Evolutionary conservation across 176 grass and related monocot genomes (phyloP), one percentile per base, ranked within the genome.

Genomic region (Carex littledalei): DNA sequence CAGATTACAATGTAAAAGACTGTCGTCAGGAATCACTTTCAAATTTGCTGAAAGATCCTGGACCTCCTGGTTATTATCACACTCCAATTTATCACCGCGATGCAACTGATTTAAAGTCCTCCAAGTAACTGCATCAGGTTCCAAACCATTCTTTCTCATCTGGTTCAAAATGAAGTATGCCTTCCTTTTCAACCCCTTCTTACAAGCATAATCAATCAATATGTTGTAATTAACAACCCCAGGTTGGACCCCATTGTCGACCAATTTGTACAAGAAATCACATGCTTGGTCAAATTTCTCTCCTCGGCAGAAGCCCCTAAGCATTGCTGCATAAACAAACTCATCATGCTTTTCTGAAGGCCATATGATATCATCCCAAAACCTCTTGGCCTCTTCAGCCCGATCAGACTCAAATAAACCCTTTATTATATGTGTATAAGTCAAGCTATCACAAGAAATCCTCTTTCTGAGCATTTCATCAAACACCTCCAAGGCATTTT

Each of bases 281-380:
- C 91, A 98, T 29, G 96, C 93, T 81, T 88, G 89, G 59, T 95
- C 88, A 22, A 98, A 84, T 89, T 94, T 94, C 10, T 84, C 88
- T 5, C 68, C 71, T 52, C 52, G 86, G 85, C 90, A 95, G 39
- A 98, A 88, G 69, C 93, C 93, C 83, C 21, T 21, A 43, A 92
- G 85, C 63, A 98, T 82, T 15, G 87, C 87, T 56, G 85, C 88
- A 70, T 98, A 98, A 26, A 98, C 89, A 89, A 92, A 93, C 53
- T 90, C 81, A 75, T 95, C 96, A 84, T 98, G 91, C 74, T 90
- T 87, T 80, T 91, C 82, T 12, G 93, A 98, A 22, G 91, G 88
- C 91, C 96, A 95, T n/a, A 94, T 55, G 5, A 95, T 56, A 77
- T 92, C 80, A 71, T 95, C 91, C 95, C 91, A 98, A 69, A 98